Evolutionary conservation across 495 filamentous ascomycete species (phyloP), one percentile per base, ranked within the genome.

Genomic region (Terfezia boudieri): DNA sequence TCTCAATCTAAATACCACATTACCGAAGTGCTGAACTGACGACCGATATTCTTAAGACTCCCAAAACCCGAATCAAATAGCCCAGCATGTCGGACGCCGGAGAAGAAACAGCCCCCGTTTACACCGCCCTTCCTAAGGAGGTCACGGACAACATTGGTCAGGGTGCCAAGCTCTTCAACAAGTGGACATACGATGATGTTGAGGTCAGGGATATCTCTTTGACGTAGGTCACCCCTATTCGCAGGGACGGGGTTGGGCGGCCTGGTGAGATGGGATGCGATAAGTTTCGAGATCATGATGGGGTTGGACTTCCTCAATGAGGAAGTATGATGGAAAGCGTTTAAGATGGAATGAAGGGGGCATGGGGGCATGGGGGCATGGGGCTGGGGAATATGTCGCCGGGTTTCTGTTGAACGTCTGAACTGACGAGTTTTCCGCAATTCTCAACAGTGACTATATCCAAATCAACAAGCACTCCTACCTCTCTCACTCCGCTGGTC

Each of bases 381-480:
- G 55, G 58, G 58, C 55, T 12, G 41, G 55, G 36, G 50, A 46
- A 37, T 6, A 11, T 9, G 12, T 46, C 41, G 41, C 17, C 4
- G 41, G 41, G 26, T 14, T 46, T 6, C 41, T 46, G 17, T 20
- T 14, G 41, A 20, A 46, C 4, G 1, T 4, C 8, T 46, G 41
- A 46, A 46, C 41, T 46, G 17, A 46, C 41, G 41, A 46, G 26
- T 32, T 46, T 46, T 9, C 4, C 49, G 0, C n/a, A 51, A 51
- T 51, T 51, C 5, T 52, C 26, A 60, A 66, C 69, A 98, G 90
- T 75, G 90, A 98, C 71, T 98, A 98, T 81, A 90, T 98, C 71
- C 88, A 95, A 75, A 94, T 96, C 79, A 88, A 90, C 62, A 78
- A 84, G 56, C 92, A 92, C 59, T 90, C 96, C 76, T 99, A 95